Base-by-base conservation (phyloP, 495 filamentous ascomycete species). In the Massariosphaeria phaeospora region DNA sequence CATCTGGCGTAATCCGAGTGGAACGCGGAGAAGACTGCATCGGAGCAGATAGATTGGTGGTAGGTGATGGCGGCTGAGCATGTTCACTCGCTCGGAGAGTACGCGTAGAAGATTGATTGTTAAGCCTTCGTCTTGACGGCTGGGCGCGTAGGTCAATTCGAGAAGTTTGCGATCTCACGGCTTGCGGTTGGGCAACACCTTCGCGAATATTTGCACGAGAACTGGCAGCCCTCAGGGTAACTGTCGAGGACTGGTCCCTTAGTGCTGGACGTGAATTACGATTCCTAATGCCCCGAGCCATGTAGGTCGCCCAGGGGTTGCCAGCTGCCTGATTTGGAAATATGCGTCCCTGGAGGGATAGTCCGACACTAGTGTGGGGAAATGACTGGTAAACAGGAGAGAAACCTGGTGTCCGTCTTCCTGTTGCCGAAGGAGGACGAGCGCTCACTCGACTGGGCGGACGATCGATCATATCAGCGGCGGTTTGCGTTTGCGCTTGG, bases 171-270 rank as follows among this genome's bases (percentile, higher is more conserved):
- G 49, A 25, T 17, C 64, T 21, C 15, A 63, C 33, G 18, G 24
- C 30, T 41, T 48, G 57, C 13, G 57, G 53, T 26, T 25, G 55
- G 41, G 15, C 46, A 3, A 38, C 45, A 26, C 12, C 21, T 33
- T 62, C 53, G 11, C 58, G 40, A 18, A 57, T 59, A 41, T 55
- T 65, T 11, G 51, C 55, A 12, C 50, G 54, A 9, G 65, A 67
- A 24, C 24, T 55, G 3, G 55, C 46, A 23, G 65, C 48, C 17
- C 65, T 52, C 12, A 67, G 39, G 6, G 65, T 67, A 9, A 63
- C 65, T 0, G 56, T 63, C 13, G 65, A 67, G 7, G 65, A 52
- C 55, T 67, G 65, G n/a, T 67, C 63, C 24, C 63, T 49, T 1
- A 67, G 48, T 11, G 41, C 51, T 4, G 52, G 52, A 15, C 53